These are phyloP conservation scores for Grigorovia humatica DNA, from an alignment of 805 yeast species.

Conservation along the genomic window DNA sequence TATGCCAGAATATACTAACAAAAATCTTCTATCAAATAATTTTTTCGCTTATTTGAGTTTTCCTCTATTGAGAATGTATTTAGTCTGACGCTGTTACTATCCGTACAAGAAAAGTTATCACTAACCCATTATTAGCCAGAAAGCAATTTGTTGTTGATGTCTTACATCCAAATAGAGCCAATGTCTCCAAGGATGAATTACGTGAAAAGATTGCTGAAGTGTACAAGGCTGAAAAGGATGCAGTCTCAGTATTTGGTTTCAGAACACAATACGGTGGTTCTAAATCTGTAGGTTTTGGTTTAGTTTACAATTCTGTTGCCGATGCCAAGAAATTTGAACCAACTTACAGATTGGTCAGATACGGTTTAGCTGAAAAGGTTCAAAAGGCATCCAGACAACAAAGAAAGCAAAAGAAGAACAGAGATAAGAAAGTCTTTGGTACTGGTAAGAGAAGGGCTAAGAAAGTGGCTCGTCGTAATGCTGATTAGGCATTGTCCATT, in stretches of 20 bases:
- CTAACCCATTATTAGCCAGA: constrained; percentile 98
- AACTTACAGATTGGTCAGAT: constrained; percentile 97
- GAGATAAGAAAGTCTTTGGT: constrained; percentile 98
- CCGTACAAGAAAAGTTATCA: constrained; percentile 97
- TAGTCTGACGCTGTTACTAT: constrained; percentile 99
- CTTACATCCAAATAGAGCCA: constrained; percentile 98
- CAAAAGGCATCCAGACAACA: constrained; percentile 99
- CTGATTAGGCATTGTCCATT: too few species aligned
- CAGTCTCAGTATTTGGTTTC: constrained; percentile 97
- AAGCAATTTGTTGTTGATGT: constrained; percentile 99
- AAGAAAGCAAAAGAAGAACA: constrained; percentile 99
- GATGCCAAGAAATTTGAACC: constrained; percentile 99
- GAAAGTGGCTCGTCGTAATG: constrained; percentile 81
- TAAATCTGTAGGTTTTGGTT: constrained; percentile 98
- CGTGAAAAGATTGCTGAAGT: constrained; percentile 84
- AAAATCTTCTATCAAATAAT: background rate
- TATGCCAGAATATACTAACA: background rate
- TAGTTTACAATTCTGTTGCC: constrained; percentile 94
- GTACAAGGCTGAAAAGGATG: constrained; percentile 88
- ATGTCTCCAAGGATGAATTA: constrained; percentile 98
- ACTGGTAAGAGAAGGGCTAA: constrained; percentile 92
- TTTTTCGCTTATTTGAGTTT: too few species aligned
- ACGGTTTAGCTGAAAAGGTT: constrained; percentile 92
- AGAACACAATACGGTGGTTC: constrained; percentile 99
- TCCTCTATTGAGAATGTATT: too few species aligned